Base-by-base conservation (phyloP, 2,329 filamentous ascomycete species). In the Fusarium sp. region DNA sequence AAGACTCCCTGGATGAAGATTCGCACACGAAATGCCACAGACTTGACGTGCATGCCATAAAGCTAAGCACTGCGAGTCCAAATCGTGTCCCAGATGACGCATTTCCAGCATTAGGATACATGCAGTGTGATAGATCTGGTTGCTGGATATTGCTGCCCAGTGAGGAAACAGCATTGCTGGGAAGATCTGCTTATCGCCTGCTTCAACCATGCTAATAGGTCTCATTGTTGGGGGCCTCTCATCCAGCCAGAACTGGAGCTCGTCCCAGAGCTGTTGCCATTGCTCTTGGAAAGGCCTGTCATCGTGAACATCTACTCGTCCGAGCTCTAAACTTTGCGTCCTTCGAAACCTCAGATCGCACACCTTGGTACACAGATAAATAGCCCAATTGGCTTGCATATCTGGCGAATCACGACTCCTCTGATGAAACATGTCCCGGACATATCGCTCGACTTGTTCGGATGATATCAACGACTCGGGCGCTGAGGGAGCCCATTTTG, bases 361-460 rank as follows among this genome's bases (percentile, higher is more conserved):
- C 4, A 81, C 80, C 58, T 81, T 82, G 9, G 83, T 83, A 46
- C 80, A 83, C 0, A 87, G 77, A 58, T 85, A 87, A 1, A 87
- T 83, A 3, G 84, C 82, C 70, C 83, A 85, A 51, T 87, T 87
- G 11, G 85, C 85, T 49, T 85, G 82, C 77, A 83, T 85, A 49
- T 87, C 84, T 69, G 76, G 39, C 3, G 76, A 76, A 6, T 74
- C 68, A 6, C 72, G 68, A 17, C 78, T 74, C 45, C 76, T 72
- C 42, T 69, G 70, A 39, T 74, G 71, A 31, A 76, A 76, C 6
- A 72, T 55, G 6, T 63, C 75, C 3, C 67, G 57, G 6, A 62
- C 58, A 21, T 63, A 62, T 42, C 31, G 60, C 6, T 63, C 58
- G 3, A 63, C n/a, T 11, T 62, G 48, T 17, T n/a, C 58, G 10